phyloP scores from a whole-genome alignment of 1,139 yeast species.

The Hansenula anomala region DNA sequence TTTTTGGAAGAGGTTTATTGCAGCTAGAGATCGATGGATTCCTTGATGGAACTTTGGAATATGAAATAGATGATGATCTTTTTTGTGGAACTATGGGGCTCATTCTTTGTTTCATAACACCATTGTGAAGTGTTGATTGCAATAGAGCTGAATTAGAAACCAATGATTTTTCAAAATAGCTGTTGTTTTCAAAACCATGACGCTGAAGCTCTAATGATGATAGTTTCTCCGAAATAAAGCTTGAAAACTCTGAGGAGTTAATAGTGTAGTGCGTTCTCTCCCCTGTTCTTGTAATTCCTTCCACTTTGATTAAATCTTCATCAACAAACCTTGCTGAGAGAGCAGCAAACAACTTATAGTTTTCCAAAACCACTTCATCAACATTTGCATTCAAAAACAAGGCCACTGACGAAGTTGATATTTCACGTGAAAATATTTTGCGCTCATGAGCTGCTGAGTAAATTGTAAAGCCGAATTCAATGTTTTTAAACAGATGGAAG shows the following conservation, averaged over 20 bases:
- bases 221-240: constrained; percentile 22
- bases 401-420: constrained; percentile 54
- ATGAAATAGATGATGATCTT: not conserved
- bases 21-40: not conserved
- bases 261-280: constrained; percentile 15
- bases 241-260: constrained; percentile 18
- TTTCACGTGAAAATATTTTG: constrained; percentile 54
- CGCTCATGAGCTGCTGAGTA: constrained; percentile 81
- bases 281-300: constrained; percentile 16
- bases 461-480: constrained; percentile 38
- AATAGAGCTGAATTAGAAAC: not conserved
- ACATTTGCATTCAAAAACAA: constrained; percentile 55
- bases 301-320: constrained; percentile 20
- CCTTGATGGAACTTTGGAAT: too few species aligned
- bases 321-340: constrained; percentile 37
- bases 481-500: constrained; percentile 69
- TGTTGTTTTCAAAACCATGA: not conserved
- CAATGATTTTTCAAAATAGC: not conserved
- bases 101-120: too few species aligned
- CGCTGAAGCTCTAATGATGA: constrained; percentile 16
- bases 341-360: constrained; percentile 39
- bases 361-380: constrained; percentile 28
- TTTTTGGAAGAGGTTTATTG: constrained; percentile 18
- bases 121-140: too few species aligned
- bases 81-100: not conserved